phyloP scores from a whole-genome alignment of 2,329 filamentous ascomycete species.

The Exophiala phaeomuriformis region DNA sequence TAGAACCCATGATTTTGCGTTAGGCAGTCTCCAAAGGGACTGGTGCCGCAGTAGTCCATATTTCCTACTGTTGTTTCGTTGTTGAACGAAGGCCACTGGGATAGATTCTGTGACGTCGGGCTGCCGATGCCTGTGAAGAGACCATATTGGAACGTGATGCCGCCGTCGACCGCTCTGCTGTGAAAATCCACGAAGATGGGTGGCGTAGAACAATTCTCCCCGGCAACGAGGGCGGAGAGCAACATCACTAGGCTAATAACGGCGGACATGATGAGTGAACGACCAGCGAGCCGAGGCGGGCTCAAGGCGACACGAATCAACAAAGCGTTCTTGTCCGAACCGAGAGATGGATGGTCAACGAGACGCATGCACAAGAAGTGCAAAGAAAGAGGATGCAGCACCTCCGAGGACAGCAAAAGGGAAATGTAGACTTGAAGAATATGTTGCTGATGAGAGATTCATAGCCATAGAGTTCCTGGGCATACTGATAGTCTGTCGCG shows the following conservation, averaged over 20 bases:
- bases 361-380: neutral
- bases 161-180: slow-evolving; percentile 37
- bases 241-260: slow-evolving; percentile 6
- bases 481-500: slow-evolving; percentile 2
- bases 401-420: too few species aligned
- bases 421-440: too few species aligned
- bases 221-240: slow-evolving; percentile 6
- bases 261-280: slow-evolving; percentile 8
- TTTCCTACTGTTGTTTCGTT: slow-evolving; percentile 39
- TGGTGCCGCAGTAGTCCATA: slow-evolving; percentile 32
- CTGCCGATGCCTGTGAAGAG: slow-evolving; percentile 40
- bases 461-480: slow-evolving; percentile 4
- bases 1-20: slow-evolving; percentile 21
- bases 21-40: slow-evolving; percentile 27
- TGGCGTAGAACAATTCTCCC: slow-evolving; percentile 12
- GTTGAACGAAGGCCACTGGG: slow-evolving; percentile 39
- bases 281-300: neutral
- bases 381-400: neutral
- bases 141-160: slow-evolving; percentile 37
- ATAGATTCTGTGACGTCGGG: slow-evolving; percentile 38
- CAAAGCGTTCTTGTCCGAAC: neutral
- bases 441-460: neutral
- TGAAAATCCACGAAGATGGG: slow-evolving; percentile 42
- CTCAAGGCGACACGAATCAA: neutral
- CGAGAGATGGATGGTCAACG: too few species aligned